These are phyloP conservation scores for Sugiyamaella valdiviana DNA, from an alignment of 805 yeast genomes.

Conservation along the genomic window DNA sequence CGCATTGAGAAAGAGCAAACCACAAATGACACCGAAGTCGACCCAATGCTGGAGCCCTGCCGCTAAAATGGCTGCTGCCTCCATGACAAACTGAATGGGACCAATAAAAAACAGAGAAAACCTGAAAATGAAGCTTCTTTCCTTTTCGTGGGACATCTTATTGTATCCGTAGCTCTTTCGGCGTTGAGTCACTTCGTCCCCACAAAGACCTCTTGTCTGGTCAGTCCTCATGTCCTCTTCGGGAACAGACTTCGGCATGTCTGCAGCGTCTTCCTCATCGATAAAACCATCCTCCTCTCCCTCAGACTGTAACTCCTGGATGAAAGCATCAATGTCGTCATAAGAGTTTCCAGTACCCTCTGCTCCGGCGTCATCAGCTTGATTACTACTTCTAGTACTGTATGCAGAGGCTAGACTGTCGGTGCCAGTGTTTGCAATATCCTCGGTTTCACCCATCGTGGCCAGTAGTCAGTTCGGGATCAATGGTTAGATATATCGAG, in stretches of 20 bases:
- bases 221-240: conserved; percentile 81
- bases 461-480: too few relatives aligned
- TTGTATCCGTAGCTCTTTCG: conserved; percentile 86
- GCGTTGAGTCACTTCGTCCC: conserved; percentile 74
- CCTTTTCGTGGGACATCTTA: conserved; percentile 86
- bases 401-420: not conserved
- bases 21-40: conserved; percentile 96
- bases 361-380: conserved; percentile 49
- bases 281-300: conserved; percentile 40
- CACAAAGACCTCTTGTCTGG: conserved; percentile 66
- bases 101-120: conserved; percentile 85
- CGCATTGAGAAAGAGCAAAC: conserved; percentile 79
- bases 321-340: conserved; percentile 53
- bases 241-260: conserved; percentile 70
- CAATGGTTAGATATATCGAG: too few relatives aligned
- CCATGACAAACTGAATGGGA: conserved; percentile 96
- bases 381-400: not conserved
- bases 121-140: conserved; percentile 63
- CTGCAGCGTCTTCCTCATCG: conserved; percentile 41
- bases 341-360: conserved; percentile 43
- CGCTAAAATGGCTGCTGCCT: conserved; percentile 89
- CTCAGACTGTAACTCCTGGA: conserved; percentile 65
- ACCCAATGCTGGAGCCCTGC: conserved; percentile 98
- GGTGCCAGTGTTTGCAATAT: too few relatives aligned
- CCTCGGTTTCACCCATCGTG: too few relatives aligned